Evolutionary conservation across 345 rosid genomes (phyloP).

Genomic region (Capsella bursapastoris): DNA sequence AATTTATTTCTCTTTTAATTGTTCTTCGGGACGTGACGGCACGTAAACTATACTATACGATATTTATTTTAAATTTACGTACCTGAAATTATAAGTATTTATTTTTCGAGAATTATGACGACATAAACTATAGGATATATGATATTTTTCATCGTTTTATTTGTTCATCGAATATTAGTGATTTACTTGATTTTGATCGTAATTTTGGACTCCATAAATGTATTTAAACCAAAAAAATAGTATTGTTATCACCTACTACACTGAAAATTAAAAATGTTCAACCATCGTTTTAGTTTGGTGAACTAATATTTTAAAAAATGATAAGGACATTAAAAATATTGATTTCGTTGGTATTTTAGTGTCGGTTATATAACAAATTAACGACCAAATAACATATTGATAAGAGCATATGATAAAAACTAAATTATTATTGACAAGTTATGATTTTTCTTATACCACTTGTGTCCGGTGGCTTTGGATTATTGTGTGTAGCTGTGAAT

Average conservation of each 20-base stretch:
- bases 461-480: slow-evolving; percentile 28
- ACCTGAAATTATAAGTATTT: neutral
- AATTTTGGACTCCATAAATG: neutral
- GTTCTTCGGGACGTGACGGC: slow-evolving; percentile 46
- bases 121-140: neutral
- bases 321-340: slow-evolving; percentile 1
- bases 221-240: neutral
- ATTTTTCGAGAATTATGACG: neutral
- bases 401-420: neutral
- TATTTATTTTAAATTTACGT: neutral
- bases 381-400: neutral
- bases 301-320: slow-evolving; percentile 19
- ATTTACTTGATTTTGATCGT: neutral
- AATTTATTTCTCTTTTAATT: slow-evolving; percentile 25
- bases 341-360: neutral
- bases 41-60: slow-evolving; percentile 18
- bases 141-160: too few species aligned
- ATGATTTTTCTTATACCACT: neutral
- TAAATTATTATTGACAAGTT: neutral
- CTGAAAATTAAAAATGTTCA: neutral
- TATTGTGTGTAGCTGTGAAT: slow-evolving; percentile 24
- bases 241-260: slow-evolving; percentile 23
- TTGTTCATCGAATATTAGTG: neutral
- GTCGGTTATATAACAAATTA: slow-evolving; percentile 1
- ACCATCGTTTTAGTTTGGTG: slow-evolving; percentile 27